Percentiles rank a stretch among this genome's conserved stretches.
Conservation (phyloP, 2,329 filamentous ascomycete species). For the Aspergillus candidus region DNA sequence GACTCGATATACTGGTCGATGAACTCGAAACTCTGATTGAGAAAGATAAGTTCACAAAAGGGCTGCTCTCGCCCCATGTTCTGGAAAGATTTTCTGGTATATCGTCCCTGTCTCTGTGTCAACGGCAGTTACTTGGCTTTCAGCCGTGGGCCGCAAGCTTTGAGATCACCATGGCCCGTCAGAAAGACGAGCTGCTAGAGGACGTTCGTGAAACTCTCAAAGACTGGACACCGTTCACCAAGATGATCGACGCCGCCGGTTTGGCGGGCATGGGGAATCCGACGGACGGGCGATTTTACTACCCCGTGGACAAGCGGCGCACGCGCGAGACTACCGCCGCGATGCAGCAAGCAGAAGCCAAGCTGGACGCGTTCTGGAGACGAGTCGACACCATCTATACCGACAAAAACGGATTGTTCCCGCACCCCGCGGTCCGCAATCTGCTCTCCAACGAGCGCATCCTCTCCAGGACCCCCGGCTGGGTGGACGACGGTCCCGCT, state of each 20-base stretch:
- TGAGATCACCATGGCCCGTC: conserved; percentile 22
- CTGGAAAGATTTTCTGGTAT: too few species aligned
- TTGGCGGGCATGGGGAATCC: conserved; percentile 27
- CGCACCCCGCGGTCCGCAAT: conserved; percentile 20
- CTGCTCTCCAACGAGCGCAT: conserved; percentile 31
- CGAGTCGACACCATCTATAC: conserved; percentile 23
- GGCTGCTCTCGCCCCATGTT: too few species aligned
- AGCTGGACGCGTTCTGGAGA: conserved; percentile 46
- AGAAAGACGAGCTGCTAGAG: conserved; percentile 1
- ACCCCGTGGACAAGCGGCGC: conserved; percentile 44
- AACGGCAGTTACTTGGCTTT: neutral
- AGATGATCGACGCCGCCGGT: conserved; percentile 2
- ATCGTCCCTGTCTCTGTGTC: too few species aligned
- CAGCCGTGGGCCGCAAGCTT: conserved; percentile 46
- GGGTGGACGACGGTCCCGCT: conserved; percentile 37
- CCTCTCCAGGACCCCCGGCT: conserved; percentile 46
- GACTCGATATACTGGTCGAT: too few species aligned
- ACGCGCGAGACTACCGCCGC: conserved; percentile 42
- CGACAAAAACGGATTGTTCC: conserved; percentile 15
- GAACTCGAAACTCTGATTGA: too few species aligned
- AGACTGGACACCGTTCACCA: neutral
- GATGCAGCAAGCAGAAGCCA: conserved; percentile 43
- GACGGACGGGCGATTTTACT: conserved; percentile 40
- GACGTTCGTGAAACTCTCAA: neutral
- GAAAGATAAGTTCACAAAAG: too few species aligned